Conservation (phyloP, 2,329 filamentous ascomycete species). For the Phialemoniopsis sp. region DNA sequence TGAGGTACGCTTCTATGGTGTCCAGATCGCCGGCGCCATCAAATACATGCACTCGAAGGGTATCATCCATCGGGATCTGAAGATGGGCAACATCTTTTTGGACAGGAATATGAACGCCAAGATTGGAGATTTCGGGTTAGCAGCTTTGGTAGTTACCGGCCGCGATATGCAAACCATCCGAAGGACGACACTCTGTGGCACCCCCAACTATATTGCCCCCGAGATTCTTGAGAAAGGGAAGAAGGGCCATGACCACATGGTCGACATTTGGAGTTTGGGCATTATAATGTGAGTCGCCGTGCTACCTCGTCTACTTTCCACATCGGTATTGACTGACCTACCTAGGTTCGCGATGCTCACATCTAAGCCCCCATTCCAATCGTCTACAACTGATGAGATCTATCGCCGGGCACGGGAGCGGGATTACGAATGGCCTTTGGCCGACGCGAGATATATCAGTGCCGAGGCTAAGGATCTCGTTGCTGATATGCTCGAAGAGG, state of each 20-base stretch:
- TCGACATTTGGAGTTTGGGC: constrained; percentile 96
- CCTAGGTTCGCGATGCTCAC: constrained; percentile 89
- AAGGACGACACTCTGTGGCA: constrained; percentile 91
- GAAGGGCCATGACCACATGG: constrained; percentile 94
- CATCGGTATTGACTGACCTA: constrained; percentile 8
- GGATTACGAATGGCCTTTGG: constrained; percentile 76
- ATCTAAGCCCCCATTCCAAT: constrained; percentile 94
- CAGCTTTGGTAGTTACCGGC: constrained; percentile 85
- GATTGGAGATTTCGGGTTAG: constrained; percentile 94
- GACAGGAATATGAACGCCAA: constrained; percentile 96
- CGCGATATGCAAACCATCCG: constrained; percentile 82
- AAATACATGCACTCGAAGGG: constrained; percentile 97
- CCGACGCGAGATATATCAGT: constrained; percentile 67
- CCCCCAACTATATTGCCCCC: constrained; percentile 96
- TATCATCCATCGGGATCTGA: constrained; percentile 93
- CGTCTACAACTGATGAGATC: constrained; percentile 81
- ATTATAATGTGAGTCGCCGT: constrained; percentile 76
- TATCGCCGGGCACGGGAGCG: constrained; percentile 67
- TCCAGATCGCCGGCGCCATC: constrained; percentile 94
- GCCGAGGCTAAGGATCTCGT: constrained; percentile 75
- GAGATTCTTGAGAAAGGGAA: constrained; percentile 93
- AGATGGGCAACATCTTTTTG: constrained; percentile 97
- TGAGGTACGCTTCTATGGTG: constrained; percentile 87
- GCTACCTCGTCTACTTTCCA: not conserved
- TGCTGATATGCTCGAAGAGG: constrained; percentile 69